A percentile compares a stretch with the other conserved stretches of the same genome.
Evolutionary conservation across 345 rosid genomes (phyloP).

Genomic region (Boechera divaricarpa): DNA sequence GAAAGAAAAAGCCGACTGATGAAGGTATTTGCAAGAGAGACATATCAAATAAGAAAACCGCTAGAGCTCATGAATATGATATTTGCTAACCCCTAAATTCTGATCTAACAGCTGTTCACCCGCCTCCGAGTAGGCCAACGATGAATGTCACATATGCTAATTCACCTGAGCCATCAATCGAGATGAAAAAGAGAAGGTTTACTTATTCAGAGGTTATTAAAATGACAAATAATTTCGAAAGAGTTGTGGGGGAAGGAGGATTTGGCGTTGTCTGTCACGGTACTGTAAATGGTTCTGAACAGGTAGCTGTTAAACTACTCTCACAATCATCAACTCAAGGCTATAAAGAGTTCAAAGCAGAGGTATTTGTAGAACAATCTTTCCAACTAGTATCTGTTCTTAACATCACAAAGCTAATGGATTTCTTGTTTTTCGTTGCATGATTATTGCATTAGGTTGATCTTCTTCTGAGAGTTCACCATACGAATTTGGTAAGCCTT

Average conservation of each 20-base stretch:
- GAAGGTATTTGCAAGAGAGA: slow-evolving; percentile 13
- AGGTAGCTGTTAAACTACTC: slow-evolving; percentile 61
- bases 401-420: not conserved
- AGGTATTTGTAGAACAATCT: slow-evolving; percentile 39
- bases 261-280: slow-evolving; percentile 59
- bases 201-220: slow-evolving; percentile 40
- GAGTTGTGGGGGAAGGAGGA: slow-evolving; percentile 56
- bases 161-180: slow-evolving; percentile 42
- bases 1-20: not conserved
- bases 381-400: not conserved
- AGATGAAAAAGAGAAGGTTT: slow-evolving; percentile 42
- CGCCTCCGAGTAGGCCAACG: not conserved
- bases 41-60: not conserved
- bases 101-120: slow-evolving; percentile 26
- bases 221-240: slow-evolving; percentile 49
- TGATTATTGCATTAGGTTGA: slow-evolving; percentile 44
- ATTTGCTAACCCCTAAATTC: not conserved
- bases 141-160: not conserved
- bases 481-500: slow-evolving; percentile 54
- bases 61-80: not conserved
- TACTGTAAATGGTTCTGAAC: slow-evolving; percentile 41
- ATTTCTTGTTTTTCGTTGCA: not conserved
- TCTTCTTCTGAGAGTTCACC: slow-evolving; percentile 57
- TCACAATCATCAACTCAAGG: slow-evolving; percentile 54
- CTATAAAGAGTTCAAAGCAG: slow-evolving; percentile 52